phyloP scores from a whole-genome alignment of 2,329 filamentous ascomycete species.

The Ophiocordyceps australis region DNA sequence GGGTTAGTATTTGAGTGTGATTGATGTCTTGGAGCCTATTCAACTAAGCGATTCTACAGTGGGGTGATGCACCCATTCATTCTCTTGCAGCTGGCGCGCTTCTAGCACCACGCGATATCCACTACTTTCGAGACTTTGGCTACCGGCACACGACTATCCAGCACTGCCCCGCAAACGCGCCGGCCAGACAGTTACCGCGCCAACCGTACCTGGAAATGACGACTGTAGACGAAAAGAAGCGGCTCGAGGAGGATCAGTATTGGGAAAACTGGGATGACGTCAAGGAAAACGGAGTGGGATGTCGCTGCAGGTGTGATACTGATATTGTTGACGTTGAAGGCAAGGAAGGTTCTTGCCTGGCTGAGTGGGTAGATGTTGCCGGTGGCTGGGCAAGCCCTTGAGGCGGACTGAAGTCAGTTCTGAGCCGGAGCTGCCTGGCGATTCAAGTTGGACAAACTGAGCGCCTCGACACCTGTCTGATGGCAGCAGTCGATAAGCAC shows the following conservation, averaged over 20 bases:
- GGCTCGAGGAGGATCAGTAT: conserved; percentile 86
- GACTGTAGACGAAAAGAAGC: conserved; percentile 63
- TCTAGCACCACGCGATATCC: conserved; percentile 65
- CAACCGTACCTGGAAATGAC: conserved; percentile 69
- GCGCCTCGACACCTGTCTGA: neutral
- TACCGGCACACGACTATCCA: conserved; percentile 98
- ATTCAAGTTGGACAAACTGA: no score
- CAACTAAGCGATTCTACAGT: conserved; percentile 34
- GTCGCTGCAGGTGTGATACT: conserved; percentile 89
- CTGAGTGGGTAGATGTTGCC: conserved; percentile 94
- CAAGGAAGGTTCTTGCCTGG: conserved; percentile 86
- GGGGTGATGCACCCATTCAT: conserved; percentile 97
- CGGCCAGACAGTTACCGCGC: conserved; percentile 65
- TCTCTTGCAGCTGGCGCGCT: conserved; percentile 87
- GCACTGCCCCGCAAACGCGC: conserved; percentile 93
- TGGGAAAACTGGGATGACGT: conserved; percentile 77
- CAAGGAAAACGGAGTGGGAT: conserved; percentile 93
- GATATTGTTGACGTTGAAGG: conserved; percentile 96
- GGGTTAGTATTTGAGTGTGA: conserved; percentile 51
- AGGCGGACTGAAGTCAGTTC: conserved; percentile 2
- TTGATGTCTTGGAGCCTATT: conserved; percentile 1
- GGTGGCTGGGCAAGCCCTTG: conserved; percentile 63
- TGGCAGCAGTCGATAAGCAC: neutral
- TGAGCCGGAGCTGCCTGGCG: no score
- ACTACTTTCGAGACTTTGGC: conserved; percentile 98